phyloP scores from a whole-genome alignment of 257 asterid species.

The Petunia axillaris region DNA sequence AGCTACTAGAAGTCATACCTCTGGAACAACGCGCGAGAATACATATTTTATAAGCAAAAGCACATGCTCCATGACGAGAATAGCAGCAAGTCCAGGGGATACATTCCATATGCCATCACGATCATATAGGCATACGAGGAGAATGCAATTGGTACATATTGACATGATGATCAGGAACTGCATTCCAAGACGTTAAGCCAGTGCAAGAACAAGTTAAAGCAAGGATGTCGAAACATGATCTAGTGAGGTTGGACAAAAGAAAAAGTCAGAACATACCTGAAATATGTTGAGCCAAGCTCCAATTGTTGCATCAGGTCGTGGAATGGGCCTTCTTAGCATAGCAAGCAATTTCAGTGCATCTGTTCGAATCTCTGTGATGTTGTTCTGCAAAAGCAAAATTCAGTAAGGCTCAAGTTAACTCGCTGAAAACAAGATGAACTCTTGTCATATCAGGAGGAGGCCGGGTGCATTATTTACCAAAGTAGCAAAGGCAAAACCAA shows the following conservation, averaged over 20 bases:
- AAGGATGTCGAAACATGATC: neutral
- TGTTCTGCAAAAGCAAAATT: constrained; percentile 54
- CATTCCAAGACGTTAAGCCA: constrained; percentile 32
- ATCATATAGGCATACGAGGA: constrained; percentile 82
- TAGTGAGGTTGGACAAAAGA: neutral
- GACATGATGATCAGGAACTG: constrained; percentile 91
- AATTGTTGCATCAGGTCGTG: constrained; percentile 81
- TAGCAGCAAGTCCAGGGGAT: constrained; percentile 94
- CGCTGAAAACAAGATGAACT: neutral
- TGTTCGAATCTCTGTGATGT: constrained; percentile 85
- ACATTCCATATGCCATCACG: constrained; percentile 78
- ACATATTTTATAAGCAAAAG: constrained; percentile 82
- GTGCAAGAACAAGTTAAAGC: constrained; percentile 11
- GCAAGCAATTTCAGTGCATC: constrained; percentile 91
- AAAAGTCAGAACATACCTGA: constrained; percentile 56
- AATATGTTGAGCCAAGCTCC: constrained; percentile 98
- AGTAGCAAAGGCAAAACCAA: constrained; percentile 83
- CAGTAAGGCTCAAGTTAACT: neutral
- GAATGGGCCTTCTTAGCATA: constrained; percentile 86
- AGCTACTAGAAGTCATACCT: constrained; percentile 45
- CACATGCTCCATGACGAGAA: constrained; percentile 83
- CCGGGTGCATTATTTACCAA: constrained; percentile 54
- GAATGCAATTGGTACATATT: constrained; percentile 82
- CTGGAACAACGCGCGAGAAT: constrained; percentile 86
- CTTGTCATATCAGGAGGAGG: neutral